These are phyloP conservation scores for Alternaria rosae DNA, from an alignment of 2,329 filamentous ascomycete genomes.

Conservation along the genomic window DNA sequence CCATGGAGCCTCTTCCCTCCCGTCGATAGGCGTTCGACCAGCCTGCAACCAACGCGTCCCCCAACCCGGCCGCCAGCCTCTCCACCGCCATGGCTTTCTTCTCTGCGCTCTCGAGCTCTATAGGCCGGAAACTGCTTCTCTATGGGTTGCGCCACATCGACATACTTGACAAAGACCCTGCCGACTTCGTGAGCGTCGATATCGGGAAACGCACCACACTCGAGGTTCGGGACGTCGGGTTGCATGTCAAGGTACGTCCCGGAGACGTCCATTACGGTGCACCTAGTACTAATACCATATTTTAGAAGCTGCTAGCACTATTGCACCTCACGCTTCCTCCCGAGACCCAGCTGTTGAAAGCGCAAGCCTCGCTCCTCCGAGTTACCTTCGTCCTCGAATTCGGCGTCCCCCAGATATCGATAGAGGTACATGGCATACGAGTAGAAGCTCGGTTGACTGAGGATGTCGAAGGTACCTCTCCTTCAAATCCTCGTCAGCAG, in stretches of 20 bases:
- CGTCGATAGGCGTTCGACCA: constrained; percentile 40
- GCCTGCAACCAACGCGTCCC: constrained; percentile 23
- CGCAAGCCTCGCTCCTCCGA: constrained; percentile 77
- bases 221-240: constrained; percentile 84
- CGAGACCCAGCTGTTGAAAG: constrained; percentile 73
- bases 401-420: constrained; percentile 80
- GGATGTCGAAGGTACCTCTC: constrained; percentile 10
- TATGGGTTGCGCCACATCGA: constrained; percentile 86
- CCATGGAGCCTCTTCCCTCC: constrained; percentile 36
- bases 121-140: constrained; percentile 87
- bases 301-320: constrained; percentile 79
- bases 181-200: constrained; percentile 86
- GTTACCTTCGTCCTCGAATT: constrained; percentile 88
- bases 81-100: constrained; percentile 66
- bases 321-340: constrained; percentile 72
- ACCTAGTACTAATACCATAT: constrained; percentile 21
- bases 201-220: constrained; percentile 83
- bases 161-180: constrained; percentile 83
- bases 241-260: constrained; percentile 74
- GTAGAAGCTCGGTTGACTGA: constrained; percentile 60
- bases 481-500: constrained; percentile 10
- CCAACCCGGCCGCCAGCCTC: constrained; percentile 17
- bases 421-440: constrained; percentile 83
- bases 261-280: neutral
- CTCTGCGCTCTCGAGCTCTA: constrained; percentile 72